phyloP scores from a whole-genome alignment of 148 eudicot genomes.

The Camellia japonica region DNA sequence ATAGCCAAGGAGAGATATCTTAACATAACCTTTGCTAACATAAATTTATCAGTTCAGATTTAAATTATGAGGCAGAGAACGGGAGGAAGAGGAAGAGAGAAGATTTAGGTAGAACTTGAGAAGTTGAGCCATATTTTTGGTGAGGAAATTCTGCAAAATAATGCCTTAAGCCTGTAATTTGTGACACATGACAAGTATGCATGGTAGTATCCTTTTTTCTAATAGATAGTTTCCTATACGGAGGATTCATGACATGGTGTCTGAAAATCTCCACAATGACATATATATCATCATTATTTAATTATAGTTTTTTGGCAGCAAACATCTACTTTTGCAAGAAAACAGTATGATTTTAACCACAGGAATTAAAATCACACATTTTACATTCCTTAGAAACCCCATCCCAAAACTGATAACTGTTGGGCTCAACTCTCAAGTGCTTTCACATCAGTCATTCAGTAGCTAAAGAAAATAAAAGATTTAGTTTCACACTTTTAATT shows the following conservation, averaged over 20 bases:
- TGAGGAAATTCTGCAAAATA: not conserved
- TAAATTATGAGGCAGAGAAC: not conserved
- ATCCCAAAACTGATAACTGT: not conserved
- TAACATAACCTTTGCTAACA: conserved; percentile 10
- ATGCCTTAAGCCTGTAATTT: not conserved
- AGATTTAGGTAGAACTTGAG: not conserved
- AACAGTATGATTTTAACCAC: not conserved
- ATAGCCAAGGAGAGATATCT: conserved; percentile 20
- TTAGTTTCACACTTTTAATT: not conserved
- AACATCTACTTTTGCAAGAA: not conserved
- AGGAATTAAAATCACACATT: not conserved
- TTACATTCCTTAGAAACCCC: not conserved
- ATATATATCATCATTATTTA: not conserved
- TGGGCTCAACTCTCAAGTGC: not conserved
- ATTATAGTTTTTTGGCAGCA: not conserved
- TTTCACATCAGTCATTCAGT: not conserved
- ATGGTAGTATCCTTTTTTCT: not conserved
- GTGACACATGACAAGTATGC: not conserved
- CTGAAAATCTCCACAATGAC: not conserved
- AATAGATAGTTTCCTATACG: not conserved
- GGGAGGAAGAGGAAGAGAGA: not conserved
- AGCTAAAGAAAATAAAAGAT: not conserved
- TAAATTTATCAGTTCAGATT: not conserved
- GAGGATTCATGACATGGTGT: not conserved
- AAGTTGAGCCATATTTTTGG: not conserved